These are phyloP conservation scores for Aspergillus quadricinctus DNA, from an alignment of 2,329 filamentous ascomycete genomes.

Conservation along the genomic window DNA sequence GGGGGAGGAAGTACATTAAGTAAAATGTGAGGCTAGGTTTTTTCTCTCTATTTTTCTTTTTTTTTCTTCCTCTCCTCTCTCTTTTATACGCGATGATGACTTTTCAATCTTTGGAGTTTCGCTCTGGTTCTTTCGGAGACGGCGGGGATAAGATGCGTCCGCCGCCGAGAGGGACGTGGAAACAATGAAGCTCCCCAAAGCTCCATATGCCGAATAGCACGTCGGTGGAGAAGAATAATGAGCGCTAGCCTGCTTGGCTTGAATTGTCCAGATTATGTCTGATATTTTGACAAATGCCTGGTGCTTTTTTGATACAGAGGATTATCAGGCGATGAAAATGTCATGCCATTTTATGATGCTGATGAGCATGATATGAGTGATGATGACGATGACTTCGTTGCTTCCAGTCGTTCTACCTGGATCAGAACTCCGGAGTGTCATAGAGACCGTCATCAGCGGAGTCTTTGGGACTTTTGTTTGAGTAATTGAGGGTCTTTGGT, in stretches of 20 bases:
- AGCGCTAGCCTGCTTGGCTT: not conserved
- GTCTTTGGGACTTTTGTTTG: not conserved
- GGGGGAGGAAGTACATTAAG: not conserved
- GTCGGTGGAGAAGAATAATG: not conserved
- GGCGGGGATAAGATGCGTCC: constrained; percentile 25
- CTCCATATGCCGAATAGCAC: constrained; percentile 14
- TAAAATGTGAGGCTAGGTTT: not conserved
- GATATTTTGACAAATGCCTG: not conserved
- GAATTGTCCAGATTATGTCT: not conserved
- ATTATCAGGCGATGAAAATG: not conserved
- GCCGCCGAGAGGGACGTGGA: constrained; percentile 25
- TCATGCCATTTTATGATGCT: not conserved
- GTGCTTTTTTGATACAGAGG: not conserved
- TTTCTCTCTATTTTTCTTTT: constrained; percentile 2
- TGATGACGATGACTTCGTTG: not conserved
- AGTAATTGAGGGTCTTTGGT: not conserved
- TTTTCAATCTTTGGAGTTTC: constrained; percentile 1
- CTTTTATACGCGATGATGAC: not conserved
- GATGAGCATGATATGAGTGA: not conserved
- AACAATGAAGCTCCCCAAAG: constrained; percentile 18
- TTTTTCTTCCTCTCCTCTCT: constrained; percentile 1
- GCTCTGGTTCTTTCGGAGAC: constrained; percentile 20
- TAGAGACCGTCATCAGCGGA: not conserved
- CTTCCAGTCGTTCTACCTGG: not conserved
- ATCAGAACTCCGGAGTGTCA: not conserved